These are phyloP conservation scores for Ceratocystis papillata DNA, from an alignment of 2,329 filamentous ascomycete species.

Conservation along the genomic window DNA sequence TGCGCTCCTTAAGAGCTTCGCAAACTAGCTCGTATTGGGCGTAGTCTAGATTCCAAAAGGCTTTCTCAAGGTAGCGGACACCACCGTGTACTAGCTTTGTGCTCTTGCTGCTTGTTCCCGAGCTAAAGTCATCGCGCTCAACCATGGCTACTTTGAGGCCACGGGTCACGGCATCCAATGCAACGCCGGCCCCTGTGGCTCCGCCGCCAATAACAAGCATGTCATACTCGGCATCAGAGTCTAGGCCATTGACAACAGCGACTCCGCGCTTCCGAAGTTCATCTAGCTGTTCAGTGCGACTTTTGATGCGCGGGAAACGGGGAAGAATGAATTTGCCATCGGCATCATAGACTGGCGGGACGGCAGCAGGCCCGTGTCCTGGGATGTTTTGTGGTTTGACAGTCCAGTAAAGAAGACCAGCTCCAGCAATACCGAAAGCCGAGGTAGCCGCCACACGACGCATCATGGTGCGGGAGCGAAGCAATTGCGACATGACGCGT, in stretches of 20 bases:
- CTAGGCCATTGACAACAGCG: conserved; percentile 25
- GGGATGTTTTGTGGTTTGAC: conserved; percentile 64
- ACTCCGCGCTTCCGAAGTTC: conserved; percentile 41
- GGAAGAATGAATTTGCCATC: conserved; percentile 58
- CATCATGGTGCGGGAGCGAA: conserved; percentile 28
- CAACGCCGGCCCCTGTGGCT: conserved; percentile 60
- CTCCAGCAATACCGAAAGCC: conserved; percentile 35
- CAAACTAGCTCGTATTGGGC: conserved; percentile 60
- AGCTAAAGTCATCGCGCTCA: conserved; percentile 63
- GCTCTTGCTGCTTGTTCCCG: conserved; percentile 63
- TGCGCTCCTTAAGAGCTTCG: conserved; percentile 62
- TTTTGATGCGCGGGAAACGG: conserved; percentile 52
- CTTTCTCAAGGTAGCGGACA: conserved; percentile 64
- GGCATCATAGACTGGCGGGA: conserved; percentile 57
- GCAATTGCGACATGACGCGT: conserved; percentile 20
- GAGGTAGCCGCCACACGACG: conserved; percentile 38
- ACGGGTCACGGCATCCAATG: conserved; percentile 59
- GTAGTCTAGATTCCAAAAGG: conserved; percentile 65
- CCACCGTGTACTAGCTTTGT: conserved; percentile 70
- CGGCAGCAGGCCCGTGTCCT: conserved; percentile 56
- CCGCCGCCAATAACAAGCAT: conserved; percentile 60
- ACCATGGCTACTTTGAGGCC: conserved; percentile 61
- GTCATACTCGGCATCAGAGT: conserved; percentile 46
- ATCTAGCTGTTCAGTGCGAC: conserved; percentile 53
- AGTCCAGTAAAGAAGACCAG: conserved; percentile 39